Conservation (phyloP, 192 early-diverging fungal species). For the Hyaloraphidium curvatum region DNA sequence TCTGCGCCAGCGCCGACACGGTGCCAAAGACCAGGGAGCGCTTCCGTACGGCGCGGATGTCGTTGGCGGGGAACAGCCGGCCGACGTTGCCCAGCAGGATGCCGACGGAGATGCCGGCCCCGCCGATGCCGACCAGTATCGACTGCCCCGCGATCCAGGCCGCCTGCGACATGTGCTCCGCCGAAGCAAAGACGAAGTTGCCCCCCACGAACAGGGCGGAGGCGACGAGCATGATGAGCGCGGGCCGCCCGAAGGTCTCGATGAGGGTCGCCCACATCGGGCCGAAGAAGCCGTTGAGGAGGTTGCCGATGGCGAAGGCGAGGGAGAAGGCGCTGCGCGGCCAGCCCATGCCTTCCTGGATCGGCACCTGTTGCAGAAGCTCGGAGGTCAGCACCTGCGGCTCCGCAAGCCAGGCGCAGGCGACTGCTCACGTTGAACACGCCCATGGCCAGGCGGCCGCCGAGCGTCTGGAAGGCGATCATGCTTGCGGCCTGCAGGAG, state of each 20-base stretch:
- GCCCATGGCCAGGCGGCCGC: neutral
- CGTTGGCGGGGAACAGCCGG: neutral
- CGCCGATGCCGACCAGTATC: too few relatives aligned
- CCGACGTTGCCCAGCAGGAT: neutral
- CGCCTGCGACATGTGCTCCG: too few relatives aligned
- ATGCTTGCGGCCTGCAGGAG: neutral
- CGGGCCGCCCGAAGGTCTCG: neutral
- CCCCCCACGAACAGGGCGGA: too few relatives aligned
- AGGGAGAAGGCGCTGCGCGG: neutral
- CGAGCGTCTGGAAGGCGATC: neutral
- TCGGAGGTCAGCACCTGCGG: too few relatives aligned
- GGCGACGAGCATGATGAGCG: neutral
- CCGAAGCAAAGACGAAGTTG: too few relatives aligned
- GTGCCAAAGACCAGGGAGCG: neutral
- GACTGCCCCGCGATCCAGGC: too few relatives aligned
- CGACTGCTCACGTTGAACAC: too few relatives aligned
- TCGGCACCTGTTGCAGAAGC: slow-evolving; percentile 1
- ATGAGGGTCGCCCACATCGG: neutral
- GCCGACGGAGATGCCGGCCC: neutral
- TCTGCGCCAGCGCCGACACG: neutral
- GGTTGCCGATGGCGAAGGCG: neutral
- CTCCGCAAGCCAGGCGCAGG: too few relatives aligned
- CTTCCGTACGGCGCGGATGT: neutral
- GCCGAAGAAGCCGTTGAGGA: neutral
- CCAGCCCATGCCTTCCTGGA: neutral